Conservation (phyloP, 805 yeast species). For the Candida nemodendra region DNA sequence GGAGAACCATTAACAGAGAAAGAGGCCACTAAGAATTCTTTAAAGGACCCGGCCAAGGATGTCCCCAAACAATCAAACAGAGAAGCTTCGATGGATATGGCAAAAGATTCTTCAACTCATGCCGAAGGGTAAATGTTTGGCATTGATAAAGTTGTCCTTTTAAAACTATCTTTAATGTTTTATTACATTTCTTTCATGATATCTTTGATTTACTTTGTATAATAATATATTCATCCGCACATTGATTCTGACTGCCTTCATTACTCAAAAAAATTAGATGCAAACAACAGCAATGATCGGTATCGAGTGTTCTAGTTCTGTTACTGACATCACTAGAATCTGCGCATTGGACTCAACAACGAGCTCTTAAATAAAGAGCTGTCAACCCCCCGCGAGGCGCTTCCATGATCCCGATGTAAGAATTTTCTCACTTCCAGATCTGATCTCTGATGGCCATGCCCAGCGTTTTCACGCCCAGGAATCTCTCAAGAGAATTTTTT, state of each 20-base stretch:
- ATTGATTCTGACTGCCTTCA: no score
- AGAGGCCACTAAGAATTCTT: neutral
- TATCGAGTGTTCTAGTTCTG: constrained; percentile 35
- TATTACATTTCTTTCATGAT: no score
- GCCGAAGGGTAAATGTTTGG: no score
- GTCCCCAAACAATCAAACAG: constrained; percentile 1
- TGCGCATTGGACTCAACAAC: constrained; percentile 42
- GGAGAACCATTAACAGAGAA: constrained; percentile 16
- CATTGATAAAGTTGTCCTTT: no score
- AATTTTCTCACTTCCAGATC: constrained; percentile 9
- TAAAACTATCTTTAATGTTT: no score
- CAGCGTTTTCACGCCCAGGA: constrained; percentile 39
- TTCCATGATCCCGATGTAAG: constrained; percentile 29
- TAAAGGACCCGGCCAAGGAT: neutral
- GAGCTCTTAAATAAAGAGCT: constrained; percentile 9
- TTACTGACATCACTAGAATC: constrained; percentile 26
- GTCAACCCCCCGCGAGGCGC: constrained; percentile 40
- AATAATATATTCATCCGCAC: no score
- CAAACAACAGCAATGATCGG: constrained; percentile 36
- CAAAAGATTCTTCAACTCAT: no score
- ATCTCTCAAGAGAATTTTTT: constrained; percentile 34
- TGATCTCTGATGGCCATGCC: constrained; percentile 38
- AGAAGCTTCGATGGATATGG: neutral
- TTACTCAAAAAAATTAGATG: no score
- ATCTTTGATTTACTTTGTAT: no score